These are phyloP conservation scores for Ophiostoma montium DNA, from an alignment of 2,329 filamentous ascomycete species.

Conservation along the genomic window DNA sequence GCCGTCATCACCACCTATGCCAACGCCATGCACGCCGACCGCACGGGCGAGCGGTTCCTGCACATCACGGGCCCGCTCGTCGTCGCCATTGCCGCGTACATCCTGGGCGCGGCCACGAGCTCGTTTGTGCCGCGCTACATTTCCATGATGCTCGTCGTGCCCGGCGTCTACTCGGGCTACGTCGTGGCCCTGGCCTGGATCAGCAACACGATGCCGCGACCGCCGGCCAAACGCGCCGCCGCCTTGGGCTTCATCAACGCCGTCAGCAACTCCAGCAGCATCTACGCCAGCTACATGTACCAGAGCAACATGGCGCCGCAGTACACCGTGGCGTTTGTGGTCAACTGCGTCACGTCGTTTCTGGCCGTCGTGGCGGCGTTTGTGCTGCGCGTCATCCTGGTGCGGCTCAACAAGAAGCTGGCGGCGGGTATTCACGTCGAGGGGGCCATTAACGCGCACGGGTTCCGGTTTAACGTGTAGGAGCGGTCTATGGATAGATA, in stretches of 20 bases:
- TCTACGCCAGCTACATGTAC: constrained; percentile 46
- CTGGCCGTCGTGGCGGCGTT: constrained; percentile 51
- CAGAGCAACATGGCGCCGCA: constrained; percentile 24
- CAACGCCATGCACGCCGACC: constrained; percentile 59
- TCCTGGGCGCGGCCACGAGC: constrained; percentile 51
- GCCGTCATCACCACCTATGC: constrained; percentile 45
- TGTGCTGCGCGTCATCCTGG: constrained; percentile 47
- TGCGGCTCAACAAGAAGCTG: constrained; percentile 53
- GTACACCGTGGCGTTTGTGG: constrained; percentile 46
- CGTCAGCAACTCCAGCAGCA: constrained; percentile 52
- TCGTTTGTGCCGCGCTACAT: constrained; percentile 48
- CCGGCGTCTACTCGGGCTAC: constrained; percentile 41
- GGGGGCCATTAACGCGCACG: constrained; percentile 43
- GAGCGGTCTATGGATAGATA: not conserved
- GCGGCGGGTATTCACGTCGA: constrained; percentile 46
- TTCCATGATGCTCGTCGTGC: constrained; percentile 56
- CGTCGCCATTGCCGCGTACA: constrained; percentile 49
- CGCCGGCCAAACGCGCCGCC: constrained; percentile 56
- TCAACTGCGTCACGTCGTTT: constrained; percentile 52
- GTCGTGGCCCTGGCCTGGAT: constrained; percentile 63
- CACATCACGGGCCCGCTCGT: constrained; percentile 50
- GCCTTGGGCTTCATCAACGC: constrained; percentile 66
- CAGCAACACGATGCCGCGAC: constrained; percentile 58
- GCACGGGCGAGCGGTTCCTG: constrained; percentile 55
- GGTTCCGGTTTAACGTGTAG: constrained; percentile 50